Conservation (phyloP, 2,329 filamentous ascomycete species). For the Nannizzia gypsea region DNA sequence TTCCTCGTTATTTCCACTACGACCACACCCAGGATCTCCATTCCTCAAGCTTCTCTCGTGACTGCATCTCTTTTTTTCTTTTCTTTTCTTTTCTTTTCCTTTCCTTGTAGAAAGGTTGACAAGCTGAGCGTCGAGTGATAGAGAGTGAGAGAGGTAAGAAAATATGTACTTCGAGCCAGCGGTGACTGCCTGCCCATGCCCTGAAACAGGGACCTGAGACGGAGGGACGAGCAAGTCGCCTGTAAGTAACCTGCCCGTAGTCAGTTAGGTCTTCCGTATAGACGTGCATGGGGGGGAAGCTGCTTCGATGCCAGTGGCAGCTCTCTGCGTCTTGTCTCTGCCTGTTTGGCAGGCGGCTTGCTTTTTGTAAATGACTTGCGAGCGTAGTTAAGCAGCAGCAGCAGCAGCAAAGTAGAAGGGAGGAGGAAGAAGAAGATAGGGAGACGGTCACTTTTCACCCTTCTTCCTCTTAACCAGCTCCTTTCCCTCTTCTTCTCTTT, state of each 20-base stretch:
- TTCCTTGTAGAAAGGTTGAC: no score
- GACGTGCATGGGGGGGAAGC: no score
- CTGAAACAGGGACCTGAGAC: no score
- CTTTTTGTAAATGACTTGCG: not conserved
- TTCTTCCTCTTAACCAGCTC: not conserved
- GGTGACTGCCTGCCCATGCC: no score
- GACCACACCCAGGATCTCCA: not conserved
- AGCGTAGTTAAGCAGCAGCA: not conserved
- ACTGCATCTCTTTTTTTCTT: not conserved
- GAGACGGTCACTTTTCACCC: not conserved
- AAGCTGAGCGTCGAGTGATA: no score
- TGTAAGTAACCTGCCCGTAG: no score
- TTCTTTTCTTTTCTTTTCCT: no score
- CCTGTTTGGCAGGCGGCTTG: not conserved
- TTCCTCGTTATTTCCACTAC: not conserved
- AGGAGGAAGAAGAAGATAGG: not conserved
- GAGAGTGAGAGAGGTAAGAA: no score
- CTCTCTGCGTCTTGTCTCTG: not conserved
- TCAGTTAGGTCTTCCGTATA: no score
- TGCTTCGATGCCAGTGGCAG: no score
- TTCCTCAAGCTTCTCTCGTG: not conserved
- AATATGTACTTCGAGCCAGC: no score
- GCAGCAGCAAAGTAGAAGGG: not conserved
- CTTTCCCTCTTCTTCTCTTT: conserved; percentile 9
- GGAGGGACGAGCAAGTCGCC: not conserved